These are phyloP conservation scores for Umbelopsis vinacea DNA, from an alignment of 192 early-diverging fungal species.

Conservation along the genomic window DNA sequence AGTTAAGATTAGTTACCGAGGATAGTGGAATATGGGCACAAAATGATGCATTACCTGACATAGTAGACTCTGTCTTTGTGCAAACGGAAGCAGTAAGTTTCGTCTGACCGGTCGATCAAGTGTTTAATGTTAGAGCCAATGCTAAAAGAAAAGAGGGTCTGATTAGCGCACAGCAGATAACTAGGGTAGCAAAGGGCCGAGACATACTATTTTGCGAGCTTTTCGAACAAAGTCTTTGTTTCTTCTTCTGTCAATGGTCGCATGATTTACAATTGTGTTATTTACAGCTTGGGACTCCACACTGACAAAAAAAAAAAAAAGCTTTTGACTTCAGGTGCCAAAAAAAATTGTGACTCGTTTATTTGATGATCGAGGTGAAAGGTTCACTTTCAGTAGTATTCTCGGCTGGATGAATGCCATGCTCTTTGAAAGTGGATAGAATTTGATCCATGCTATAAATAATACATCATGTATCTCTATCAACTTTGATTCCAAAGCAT, in stretches of 20 bases:
- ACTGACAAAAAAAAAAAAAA: conserved; percentile 30
- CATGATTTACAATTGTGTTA: conserved; percentile 58
- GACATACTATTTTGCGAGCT: conserved; percentile 93
- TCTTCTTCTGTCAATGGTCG: conserved; percentile 97
- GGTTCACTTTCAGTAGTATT: too few species aligned
- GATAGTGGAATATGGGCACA: too few species aligned
- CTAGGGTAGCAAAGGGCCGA: background rate
- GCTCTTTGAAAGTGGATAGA: too few species aligned
- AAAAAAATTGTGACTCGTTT: conserved; percentile 19
- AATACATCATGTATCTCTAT: too few species aligned
- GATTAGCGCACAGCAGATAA: background rate
- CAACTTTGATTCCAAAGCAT: too few species aligned
- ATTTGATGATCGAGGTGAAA: background rate
- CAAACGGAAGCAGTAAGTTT: conserved; percentile 95
- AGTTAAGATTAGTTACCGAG: background rate
- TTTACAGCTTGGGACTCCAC: conserved; percentile 6
- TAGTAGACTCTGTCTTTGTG: conserved; percentile 97
- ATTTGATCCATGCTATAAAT: too few species aligned
- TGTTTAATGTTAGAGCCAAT: conserved; percentile 96
- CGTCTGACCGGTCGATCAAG: conserved; percentile 93
- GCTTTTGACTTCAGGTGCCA: conserved; percentile 4
- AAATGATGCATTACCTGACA: conserved; percentile 64
- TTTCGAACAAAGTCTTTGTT: conserved; percentile 96
- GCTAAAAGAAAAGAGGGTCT: conserved; percentile 41
- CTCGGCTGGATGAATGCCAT: too few species aligned